phyloP scores from a whole-genome alignment of 768 basidiomycete genomes.

The Serendipita sp. region DNA sequence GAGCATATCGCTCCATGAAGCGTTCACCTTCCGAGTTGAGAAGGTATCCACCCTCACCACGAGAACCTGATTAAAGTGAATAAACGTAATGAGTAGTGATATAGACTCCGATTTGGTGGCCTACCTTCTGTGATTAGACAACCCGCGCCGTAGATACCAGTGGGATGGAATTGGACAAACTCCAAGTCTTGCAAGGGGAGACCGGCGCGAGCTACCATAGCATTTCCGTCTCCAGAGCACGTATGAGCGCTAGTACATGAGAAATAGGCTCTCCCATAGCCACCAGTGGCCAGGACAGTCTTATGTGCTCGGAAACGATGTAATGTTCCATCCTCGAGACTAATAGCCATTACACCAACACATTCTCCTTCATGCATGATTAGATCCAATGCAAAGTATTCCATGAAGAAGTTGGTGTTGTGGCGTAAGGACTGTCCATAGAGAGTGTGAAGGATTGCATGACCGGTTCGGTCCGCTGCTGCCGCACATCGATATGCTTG shows the following conservation, averaged over 20 bases:
- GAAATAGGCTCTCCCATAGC: conserved; percentile 96
- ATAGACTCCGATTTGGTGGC: conserved; percentile 9
- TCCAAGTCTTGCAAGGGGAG: conserved; percentile 93
- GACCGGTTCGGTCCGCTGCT: conserved; percentile 96
- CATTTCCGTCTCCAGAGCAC: conserved; percentile 97
- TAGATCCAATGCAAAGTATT: conserved; percentile 97
- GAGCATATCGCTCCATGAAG: conserved; percentile 99
- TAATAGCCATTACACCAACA: conserved; percentile 96
- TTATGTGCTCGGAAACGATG: conserved; percentile 98
- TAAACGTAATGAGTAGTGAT: neutral
- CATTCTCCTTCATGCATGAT: conserved; percentile 99
- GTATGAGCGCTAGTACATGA: conserved; percentile 98
- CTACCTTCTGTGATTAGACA: conserved; percentile 96
- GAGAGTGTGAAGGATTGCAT: conserved; percentile 95
- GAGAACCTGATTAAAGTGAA: conserved; percentile 48
- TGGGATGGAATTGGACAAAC: conserved; percentile 99
- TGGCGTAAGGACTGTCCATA: conserved; percentile 98
- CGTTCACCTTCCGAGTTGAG: conserved; percentile 97
- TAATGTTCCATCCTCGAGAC: conserved; percentile 99
- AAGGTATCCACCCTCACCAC: conserved; percentile 97
- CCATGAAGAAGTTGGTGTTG: conserved; percentile 99
- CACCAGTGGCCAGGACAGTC: conserved; percentile 95
- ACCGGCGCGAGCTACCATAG: conserved; percentile 94
- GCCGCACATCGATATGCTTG: conserved; percentile 99
- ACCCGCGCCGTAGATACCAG: conserved; percentile 98